Evolutionary conservation across 31 red algal species (phyloP), one percentile per base, ranked within the genome.

Genomic region (Odonthalia washingtoniensis): DNA sequence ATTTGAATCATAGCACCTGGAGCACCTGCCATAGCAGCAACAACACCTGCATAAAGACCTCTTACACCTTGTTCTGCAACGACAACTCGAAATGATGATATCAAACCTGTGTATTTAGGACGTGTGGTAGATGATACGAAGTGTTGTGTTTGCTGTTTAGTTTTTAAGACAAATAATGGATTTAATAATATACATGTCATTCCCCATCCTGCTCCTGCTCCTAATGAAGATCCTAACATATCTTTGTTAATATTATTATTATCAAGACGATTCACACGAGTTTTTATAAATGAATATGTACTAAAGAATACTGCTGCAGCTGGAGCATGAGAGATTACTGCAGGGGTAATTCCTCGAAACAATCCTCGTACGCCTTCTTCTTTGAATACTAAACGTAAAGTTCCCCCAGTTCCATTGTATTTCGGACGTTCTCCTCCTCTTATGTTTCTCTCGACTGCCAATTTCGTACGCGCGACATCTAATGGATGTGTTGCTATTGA

Each of bases 231-330:
- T 21, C 45, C 30, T 21, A 34, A 63, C 18, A 64, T 69, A 39
- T 86, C 83, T 12, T 40, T 45, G 24, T 0, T 46, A 18, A 33
- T 6, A 21, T 6, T 9, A 18, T 70, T 30, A 36, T 6, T 36
- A 12, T 33, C 28, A 57, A 44, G 39, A 26, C 73, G 38, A 44
- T 86, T 66, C 5, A 95, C 82, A 3, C 78, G 40, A 14, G 68
- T 77, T 41, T 92, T 92, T 36, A 89, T 65, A 77, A 79, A 87
- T 5, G 94, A 93, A 73, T 97, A 97, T 5, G 92, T 95, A 31
- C 83, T 87, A 67, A 98, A 98, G 73, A 94, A 98, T 43, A 90
- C 90, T 73, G 93, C 96, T 4, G 84, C 85, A 3, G 96, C 85
- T 14, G 96, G 96, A 41, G 96, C 93, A 45, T 94, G 92, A 41